phyloP scores from a whole-genome alignment of 2,329 filamentous ascomycete species.

The Fusarium protoensiforme region DNA sequence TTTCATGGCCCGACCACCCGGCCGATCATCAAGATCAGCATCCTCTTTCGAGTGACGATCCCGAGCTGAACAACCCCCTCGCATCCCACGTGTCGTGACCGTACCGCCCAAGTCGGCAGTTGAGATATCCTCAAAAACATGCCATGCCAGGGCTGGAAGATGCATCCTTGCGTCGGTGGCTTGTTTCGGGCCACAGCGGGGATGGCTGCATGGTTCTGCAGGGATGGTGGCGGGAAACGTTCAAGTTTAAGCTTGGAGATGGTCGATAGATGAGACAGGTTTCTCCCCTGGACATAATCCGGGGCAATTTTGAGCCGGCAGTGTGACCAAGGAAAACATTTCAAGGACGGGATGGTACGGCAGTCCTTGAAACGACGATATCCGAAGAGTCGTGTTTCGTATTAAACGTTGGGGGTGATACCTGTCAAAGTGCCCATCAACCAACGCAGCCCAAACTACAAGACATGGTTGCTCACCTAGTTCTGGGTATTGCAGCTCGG shows the following conservation, averaged over 20 bases:
- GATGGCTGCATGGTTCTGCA: background rate
- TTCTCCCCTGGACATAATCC: slow-evolving; percentile 9
- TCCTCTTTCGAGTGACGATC: slow-evolving; percentile 1
- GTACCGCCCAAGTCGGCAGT: background rate
- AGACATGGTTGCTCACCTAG: background rate
- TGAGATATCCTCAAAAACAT: background rate
- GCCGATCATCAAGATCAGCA: slow-evolving; percentile 14
- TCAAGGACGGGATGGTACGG: background rate
- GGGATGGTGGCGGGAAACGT: slow-evolving; percentile 4
- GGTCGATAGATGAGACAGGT: background rate
- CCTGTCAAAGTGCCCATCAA: background rate
- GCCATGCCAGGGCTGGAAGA: background rate
- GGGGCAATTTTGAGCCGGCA: slow-evolving; percentile 15
- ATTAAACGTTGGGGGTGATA: background rate
- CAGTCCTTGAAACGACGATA: slow-evolving; percentile 1
- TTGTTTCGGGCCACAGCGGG: slow-evolving; percentile 9
- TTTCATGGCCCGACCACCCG: background rate
- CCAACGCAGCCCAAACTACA: background rate
- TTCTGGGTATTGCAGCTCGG: background rate
- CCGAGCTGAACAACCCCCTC: background rate
- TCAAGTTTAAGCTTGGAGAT: slow-evolving; percentile 31
- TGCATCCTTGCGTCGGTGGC: slow-evolving; percentile 10
- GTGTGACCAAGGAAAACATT: background rate
- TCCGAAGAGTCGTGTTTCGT: background rate
- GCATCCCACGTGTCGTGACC: background rate